phyloP scores from a whole-genome alignment of 495 filamentous ascomycete genomes.

The Penicillium subrubescens region DNA sequence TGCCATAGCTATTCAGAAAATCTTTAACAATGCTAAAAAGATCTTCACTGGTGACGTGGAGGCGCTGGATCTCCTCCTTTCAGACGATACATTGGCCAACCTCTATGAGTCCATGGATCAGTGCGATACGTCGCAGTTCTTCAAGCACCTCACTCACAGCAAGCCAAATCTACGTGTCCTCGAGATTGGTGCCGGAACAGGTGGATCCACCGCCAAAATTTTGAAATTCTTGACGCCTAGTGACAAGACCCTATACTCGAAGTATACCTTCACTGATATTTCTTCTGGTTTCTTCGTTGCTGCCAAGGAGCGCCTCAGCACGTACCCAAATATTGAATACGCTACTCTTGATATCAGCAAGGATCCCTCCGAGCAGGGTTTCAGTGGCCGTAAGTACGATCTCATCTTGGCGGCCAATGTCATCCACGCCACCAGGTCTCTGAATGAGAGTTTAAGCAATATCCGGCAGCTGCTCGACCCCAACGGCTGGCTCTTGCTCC shows the following conservation, averaged over 20 bases:
- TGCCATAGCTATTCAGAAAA: conserved; percentile 16
- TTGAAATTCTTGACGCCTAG: conserved; percentile 23
- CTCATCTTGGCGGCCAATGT: conserved; percentile 55
- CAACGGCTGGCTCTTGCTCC: conserved; percentile 26
- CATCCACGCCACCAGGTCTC: conserved; percentile 49
- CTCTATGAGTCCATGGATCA: conserved; percentile 32
- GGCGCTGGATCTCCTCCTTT: conserved; percentile 32
- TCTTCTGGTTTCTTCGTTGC: conserved; percentile 52
- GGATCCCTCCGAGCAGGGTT: conserved; percentile 52
- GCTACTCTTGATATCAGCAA: conserved; percentile 48
- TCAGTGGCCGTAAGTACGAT: conserved; percentile 48
- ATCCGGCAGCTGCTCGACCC: conserved; percentile 33
- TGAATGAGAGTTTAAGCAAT: conserved; percentile 45
- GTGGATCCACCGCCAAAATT: conserved; percentile 37
- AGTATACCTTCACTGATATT: conserved; percentile 44
- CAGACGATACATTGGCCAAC: conserved; percentile 28
- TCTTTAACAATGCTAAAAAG: conserved; percentile 14
- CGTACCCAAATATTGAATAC: conserved; percentile 44
- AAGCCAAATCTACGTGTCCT: conserved; percentile 45
- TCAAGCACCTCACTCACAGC: conserved; percentile 32
- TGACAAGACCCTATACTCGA: too few relatives aligned
- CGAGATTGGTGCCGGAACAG: too few relatives aligned
- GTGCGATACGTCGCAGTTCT: conserved; percentile 23
- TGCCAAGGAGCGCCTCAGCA: conserved; percentile 46
- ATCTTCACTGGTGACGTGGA: conserved; percentile 27